phyloP scores from a whole-genome alignment of 257 asterid genomes.

The Verbena officinalis region DNA sequence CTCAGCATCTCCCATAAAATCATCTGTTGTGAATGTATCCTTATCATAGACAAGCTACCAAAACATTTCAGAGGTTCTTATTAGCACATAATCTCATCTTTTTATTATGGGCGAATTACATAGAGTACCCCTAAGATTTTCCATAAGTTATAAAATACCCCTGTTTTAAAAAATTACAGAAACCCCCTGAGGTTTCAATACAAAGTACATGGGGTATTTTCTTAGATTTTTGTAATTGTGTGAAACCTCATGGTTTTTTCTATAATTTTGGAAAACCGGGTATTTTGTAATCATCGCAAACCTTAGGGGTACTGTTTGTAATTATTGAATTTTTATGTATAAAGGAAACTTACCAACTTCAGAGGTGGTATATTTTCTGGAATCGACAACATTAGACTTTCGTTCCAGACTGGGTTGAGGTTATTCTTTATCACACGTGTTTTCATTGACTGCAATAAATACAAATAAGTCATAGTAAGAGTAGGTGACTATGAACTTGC shows the following conservation, averaged over 20 bases:
- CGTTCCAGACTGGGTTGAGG: conserved; percentile 95
- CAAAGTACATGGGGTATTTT: too few relatives aligned
- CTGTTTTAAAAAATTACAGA: too few relatives aligned
- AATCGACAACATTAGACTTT: conserved; percentile 87
- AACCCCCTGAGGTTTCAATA: too few relatives aligned
- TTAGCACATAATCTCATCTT: not conserved
- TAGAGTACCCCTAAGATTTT: too few relatives aligned
- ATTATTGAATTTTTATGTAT: too few relatives aligned
- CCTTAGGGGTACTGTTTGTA: too few relatives aligned
- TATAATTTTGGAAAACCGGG: too few relatives aligned
- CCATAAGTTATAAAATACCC: too few relatives aligned
- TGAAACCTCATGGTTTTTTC: too few relatives aligned
- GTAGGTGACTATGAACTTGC: not conserved
- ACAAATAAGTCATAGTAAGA: conserved; percentile 4
- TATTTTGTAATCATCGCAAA: too few relatives aligned
- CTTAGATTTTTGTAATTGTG: too few relatives aligned
- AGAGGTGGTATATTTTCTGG: conserved; percentile 82
- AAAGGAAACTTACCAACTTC: conserved; percentile 64
- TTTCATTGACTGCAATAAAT: conserved; percentile 72
- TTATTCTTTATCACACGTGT: conserved; percentile 84
- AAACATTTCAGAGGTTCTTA: conserved; percentile 17
- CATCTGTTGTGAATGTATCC: conserved; percentile 84
- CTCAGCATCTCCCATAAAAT: conserved; percentile 96
- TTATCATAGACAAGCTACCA: conserved; percentile 83
- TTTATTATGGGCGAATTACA: too few relatives aligned